These are phyloP conservation scores for Neurospora africana DNA, from an alignment of 495 filamentous ascomycete genomes.

Conservation along the genomic window DNA sequence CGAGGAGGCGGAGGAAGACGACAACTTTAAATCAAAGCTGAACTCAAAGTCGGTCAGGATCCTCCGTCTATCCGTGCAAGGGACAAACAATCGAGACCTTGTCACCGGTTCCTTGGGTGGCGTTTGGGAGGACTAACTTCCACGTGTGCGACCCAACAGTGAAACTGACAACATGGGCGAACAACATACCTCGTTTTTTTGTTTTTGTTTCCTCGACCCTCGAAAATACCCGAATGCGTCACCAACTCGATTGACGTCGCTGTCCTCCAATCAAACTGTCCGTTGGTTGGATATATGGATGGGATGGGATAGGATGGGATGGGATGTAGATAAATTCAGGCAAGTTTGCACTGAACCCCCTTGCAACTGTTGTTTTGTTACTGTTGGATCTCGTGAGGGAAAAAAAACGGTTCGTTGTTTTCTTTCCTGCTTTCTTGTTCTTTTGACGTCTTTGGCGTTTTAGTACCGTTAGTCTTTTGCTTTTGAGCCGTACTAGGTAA, in stretches of 20 bases:
- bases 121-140: neutral
- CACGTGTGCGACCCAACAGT: neutral
- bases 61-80: neutral
- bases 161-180: neutral
- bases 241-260: neutral
- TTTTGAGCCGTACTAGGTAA: too few species aligned
- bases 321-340: neutral
- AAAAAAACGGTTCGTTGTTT: neutral
- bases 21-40: constrained; percentile 1
- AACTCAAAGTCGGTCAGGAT: neutral
- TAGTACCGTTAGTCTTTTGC: too few species aligned
- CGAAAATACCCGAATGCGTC: neutral
- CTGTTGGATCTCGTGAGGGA: neutral
- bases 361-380: neutral
- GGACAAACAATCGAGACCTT: neutral
- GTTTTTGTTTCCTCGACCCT: neutral
- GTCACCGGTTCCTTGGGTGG: neutral
- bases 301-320: neutral
- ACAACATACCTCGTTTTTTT: neutral
- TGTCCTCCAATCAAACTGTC: neutral
- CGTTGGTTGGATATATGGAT: neutral
- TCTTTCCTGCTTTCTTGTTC: neutral
- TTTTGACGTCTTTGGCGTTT: too few species aligned
- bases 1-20: neutral
- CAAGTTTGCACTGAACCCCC: neutral